Base-by-base conservation (phyloP, 441 rosid genomes). In the Arabidopsis lyrata region DNA sequence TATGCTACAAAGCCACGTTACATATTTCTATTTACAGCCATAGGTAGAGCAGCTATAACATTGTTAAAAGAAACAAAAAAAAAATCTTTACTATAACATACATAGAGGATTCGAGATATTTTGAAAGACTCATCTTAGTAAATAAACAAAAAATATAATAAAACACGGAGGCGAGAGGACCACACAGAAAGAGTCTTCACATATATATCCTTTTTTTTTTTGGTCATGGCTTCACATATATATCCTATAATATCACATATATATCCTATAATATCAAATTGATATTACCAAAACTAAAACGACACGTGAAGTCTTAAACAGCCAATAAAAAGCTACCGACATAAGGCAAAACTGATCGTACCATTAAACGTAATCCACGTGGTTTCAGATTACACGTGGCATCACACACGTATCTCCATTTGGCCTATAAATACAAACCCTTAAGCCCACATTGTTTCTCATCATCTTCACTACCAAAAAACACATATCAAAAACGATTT, bases 261-360 rank as follows among this genome's bases (percentile, higher is more conserved):
- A n/a, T n/a, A 58, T 24, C 35, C 1, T 6, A n/a, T 48, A 36
- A 27, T 41, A 42, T 16, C 27, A 15, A 22, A 29, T 29, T 29
- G 31, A 29, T 5, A 29, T 35, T 35, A 3, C 27, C 31, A 22
- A 22, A 16, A 29, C 31, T 29, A 29, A 54, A 45, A 16, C 2
- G 38, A 35, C 72, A 77, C 71, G 55, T 49, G 34, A 27, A 32
- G 7, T 41, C 5, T 15, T 52, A 1, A 44, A 22, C 18, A 50
- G 57, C 72, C 76, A 22, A 31, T 64, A 9, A 55, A 39, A 4
- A 58, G 57, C 57, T 77, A 70, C 80, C 76, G 76, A 77, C 80
- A 44, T 77, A 58, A 77, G 57, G 42, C 72, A 77, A 76, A 65
- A 6, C 35, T 34, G 14, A 39, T 63, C 38, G 60, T 7, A 63